phyloP scores from a whole-genome alignment of 2,329 filamentous ascomycete genomes.

The Xylariaceae sp. region DNA sequence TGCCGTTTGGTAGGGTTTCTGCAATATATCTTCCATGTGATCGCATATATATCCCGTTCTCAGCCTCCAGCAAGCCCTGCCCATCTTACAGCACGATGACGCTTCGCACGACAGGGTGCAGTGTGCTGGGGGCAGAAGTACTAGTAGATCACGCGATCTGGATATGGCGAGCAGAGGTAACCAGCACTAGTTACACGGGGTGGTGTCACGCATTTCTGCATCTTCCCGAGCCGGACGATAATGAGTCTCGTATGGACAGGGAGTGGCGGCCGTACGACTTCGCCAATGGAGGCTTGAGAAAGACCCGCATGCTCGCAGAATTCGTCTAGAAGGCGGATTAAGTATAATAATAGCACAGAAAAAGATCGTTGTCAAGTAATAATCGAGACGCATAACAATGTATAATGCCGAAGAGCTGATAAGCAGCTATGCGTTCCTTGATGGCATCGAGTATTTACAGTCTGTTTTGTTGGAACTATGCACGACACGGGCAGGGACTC shows the following conservation, averaged over 20 bases:
- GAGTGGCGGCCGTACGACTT: slow-evolving; percentile 21
- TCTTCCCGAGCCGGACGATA: slow-evolving; percentile 37
- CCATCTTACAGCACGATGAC: slow-evolving; percentile 22
- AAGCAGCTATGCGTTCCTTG: slow-evolving; percentile 25
- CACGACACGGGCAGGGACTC: slow-evolving; percentile 23
- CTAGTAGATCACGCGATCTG: slow-evolving; percentile 24
- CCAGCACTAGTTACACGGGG: slow-evolving; percentile 24
- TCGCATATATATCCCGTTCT: slow-evolving; percentile 29
- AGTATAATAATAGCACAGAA: slow-evolving; percentile 22
- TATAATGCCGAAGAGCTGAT: slow-evolving; percentile 25
- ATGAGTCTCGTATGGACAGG: slow-evolving; percentile 35
- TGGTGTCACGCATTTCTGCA: slow-evolving; percentile 35
- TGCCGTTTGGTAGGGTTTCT: slow-evolving; percentile 19
- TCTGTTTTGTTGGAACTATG: slow-evolving; percentile 26
- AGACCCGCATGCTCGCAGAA: slow-evolving; percentile 31
- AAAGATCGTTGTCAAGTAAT: slow-evolving; percentile 19
- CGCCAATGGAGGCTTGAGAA: slow-evolving; percentile 26
- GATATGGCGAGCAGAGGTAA: slow-evolving; percentile 18
- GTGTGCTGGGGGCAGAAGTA: slow-evolving; percentile 15
- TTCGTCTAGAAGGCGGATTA: slow-evolving; percentile 18
- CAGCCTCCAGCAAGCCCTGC: slow-evolving; percentile 20
- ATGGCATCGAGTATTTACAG: slow-evolving; percentile 23
- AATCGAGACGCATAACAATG: slow-evolving; percentile 28
- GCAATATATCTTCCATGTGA: slow-evolving; percentile 29
- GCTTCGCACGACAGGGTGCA: slow-evolving; percentile 28